Conservation (phyloP, 345 rosid genomes). For the Citrus unshiu region DNA sequence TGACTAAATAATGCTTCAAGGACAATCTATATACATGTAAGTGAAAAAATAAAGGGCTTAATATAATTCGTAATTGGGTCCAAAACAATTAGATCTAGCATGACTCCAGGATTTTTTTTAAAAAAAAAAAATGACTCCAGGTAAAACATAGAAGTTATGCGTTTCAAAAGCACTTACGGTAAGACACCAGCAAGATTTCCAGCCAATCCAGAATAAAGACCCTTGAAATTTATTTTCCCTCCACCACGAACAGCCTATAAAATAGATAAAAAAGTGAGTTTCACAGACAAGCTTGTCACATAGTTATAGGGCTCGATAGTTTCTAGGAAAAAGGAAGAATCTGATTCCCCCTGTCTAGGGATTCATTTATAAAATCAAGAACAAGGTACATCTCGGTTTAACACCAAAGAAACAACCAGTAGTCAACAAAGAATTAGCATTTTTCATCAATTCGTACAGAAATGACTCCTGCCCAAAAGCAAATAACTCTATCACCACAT, state of each 20-base stretch:
- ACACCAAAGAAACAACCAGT: not conserved
- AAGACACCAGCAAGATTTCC: conserved; percentile 94
- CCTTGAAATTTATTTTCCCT: conserved; percentile 72
- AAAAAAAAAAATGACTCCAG: too few relatives aligned
- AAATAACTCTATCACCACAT: not conserved
- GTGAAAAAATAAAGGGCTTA: not conserved
- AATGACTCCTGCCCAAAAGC: not conserved
- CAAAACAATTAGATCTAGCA: not conserved
- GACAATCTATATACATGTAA: not conserved
- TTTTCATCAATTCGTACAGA: not conserved
- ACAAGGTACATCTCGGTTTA: not conserved
- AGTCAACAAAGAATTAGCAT: not conserved
- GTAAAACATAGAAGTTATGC: not conserved
- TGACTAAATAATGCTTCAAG: not conserved
- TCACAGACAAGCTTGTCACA: not conserved
- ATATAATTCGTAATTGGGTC: not conserved
- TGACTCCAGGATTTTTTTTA: not conserved
- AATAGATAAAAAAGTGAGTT: not conserved
- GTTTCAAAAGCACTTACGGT: conserved; percentile 57
- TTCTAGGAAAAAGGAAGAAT: not conserved
- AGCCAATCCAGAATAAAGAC: conserved; percentile 93
- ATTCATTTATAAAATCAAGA: not conserved
- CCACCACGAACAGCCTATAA: conserved; percentile 83
- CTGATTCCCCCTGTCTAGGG: not conserved
- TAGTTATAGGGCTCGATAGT: not conserved